A percentile compares a stretch with the other conserved stretches of the same genome.
phyloP scores from a whole-genome alignment of 176 grass and related monocot species.

The Elymus sibiricus region DNA sequence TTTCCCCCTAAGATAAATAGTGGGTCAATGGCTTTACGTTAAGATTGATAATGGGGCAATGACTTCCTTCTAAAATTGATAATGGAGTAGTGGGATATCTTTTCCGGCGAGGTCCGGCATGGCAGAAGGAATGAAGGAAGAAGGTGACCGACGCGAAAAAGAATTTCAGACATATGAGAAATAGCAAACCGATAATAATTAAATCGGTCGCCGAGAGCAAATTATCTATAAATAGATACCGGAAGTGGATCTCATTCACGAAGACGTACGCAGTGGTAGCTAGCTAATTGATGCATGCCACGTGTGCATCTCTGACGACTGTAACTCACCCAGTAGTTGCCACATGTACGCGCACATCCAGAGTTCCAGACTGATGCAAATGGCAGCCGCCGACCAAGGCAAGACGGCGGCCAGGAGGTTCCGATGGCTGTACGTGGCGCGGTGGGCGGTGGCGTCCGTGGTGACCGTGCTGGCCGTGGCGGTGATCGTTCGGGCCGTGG shows the following conservation, averaged over 20 bases:
- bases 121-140: no score
- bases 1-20: no score
- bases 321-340: neutral
- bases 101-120: no score
- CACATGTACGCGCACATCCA: neutral
- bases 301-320: neutral
- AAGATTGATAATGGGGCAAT: no score
- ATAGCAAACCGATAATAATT: no score
- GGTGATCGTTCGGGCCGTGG: conserved; percentile 1
- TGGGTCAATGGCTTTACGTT: no score
- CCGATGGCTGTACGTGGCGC: neutral
- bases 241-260: neutral
- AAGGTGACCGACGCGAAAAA: no score
- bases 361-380: neutral
- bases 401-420: neutral
- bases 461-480: neutral
- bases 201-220: no score
- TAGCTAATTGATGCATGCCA: neutral
- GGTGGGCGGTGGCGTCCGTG: neutral
- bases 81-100: no score
- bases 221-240: neutral
- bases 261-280: neutral
- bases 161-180: no score
- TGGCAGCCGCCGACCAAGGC: neutral
- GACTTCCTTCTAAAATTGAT: no score